A percentile compares a stretch with the other conserved stretches of the same genome.
These are phyloP conservation scores for Solanum sejunctum DNA, from an alignment of 257 asterid genomes.

Conservation along the genomic window DNA sequence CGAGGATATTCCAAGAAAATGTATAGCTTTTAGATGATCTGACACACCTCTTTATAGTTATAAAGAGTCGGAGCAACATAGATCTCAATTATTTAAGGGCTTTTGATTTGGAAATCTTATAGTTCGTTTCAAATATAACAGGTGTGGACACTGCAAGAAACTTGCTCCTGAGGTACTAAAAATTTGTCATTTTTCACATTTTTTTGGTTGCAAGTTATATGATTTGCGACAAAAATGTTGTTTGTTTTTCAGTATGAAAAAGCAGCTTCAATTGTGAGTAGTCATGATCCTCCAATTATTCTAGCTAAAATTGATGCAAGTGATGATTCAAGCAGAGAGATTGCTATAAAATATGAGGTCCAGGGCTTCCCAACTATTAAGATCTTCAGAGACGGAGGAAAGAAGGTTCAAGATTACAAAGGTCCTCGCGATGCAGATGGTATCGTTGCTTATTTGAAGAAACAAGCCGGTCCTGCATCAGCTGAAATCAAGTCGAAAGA, in stretches of 20 bases:
- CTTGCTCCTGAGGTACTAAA: conserved; percentile 87
- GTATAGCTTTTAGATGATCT: background rate
- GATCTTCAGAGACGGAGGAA: conserved; percentile 68
- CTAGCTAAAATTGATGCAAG: conserved; percentile 74
- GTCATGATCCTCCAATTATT: conserved; percentile 55
- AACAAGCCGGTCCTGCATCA: conserved; percentile 80
- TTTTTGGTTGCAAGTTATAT: background rate
- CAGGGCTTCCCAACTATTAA: conserved; percentile 80
- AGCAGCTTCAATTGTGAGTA: conserved; percentile 58
- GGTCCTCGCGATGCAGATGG: conserved; percentile 91
- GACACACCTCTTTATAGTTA: background rate
- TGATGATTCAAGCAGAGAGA: conserved; percentile 37
- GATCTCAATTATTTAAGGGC: rapidly evolving
- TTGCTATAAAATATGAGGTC: conserved; percentile 44
- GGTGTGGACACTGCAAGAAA: conserved; percentile 93
- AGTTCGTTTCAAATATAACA: conserved; percentile 10
- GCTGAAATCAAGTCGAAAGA: conserved; percentile 51
- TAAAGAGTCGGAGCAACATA: background rate
- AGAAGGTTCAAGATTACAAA: conserved; percentile 44
- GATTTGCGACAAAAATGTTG: background rate
- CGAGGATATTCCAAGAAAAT: background rate
- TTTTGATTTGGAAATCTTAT: background rate
- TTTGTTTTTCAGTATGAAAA: conserved; percentile 47
- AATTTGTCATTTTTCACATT: background rate
- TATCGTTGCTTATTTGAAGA: conserved; percentile 55